A percentile compares a stretch with the other conserved stretches of the same genome.
phyloP scores from a whole-genome alignment of 345 rosid species.

The Microthlaspi erraticum region DNA sequence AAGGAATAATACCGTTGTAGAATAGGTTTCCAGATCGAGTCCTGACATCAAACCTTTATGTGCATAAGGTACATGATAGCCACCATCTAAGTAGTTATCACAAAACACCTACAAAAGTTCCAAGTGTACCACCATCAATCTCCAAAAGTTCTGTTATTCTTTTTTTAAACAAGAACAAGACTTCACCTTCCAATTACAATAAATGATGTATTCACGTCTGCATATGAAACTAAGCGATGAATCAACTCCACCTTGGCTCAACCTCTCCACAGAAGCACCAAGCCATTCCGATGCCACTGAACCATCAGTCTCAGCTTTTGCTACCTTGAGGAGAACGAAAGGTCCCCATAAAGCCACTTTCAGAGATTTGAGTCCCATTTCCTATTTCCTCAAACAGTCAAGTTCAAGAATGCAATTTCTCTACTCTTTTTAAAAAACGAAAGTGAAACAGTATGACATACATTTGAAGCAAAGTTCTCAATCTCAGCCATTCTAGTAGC shows the following conservation, averaged over 20 bases:
- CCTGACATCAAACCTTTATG: constrained; percentile 87
- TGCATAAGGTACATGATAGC: constrained; percentile 95
- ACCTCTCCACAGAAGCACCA: constrained; percentile 64
- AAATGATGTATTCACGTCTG: constrained; percentile 73
- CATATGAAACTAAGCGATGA: constrained; percentile 63
- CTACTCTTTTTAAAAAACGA: not conserved
- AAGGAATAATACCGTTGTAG: constrained; percentile 62
- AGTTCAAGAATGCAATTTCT: constrained; percentile 29
- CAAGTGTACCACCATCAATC: constrained; percentile 15
- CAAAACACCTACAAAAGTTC: constrained; percentile 74
- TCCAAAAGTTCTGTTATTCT: not conserved
- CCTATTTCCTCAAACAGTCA: constrained; percentile 54
- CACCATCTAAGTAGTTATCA: constrained; percentile 97
- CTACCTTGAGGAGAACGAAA: constrained; percentile 77
- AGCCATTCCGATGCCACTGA: constrained; percentile 74
- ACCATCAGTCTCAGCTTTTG: constrained; percentile 40
- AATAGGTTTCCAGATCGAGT: constrained; percentile 76
- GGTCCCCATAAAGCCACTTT: constrained; percentile 87
- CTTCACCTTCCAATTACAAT: constrained; percentile 92
- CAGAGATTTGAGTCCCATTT: constrained; percentile 75
- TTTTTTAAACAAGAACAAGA: not conserved
- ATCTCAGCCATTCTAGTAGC: constrained; percentile 75
- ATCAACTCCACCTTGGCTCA: constrained; percentile 67
- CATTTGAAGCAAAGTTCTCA: constrained; percentile 61
- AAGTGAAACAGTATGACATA: constrained; percentile 43